phyloP scores from a whole-genome alignment of 208 protist genomes.

The Leishmania gerbilli region DNA sequence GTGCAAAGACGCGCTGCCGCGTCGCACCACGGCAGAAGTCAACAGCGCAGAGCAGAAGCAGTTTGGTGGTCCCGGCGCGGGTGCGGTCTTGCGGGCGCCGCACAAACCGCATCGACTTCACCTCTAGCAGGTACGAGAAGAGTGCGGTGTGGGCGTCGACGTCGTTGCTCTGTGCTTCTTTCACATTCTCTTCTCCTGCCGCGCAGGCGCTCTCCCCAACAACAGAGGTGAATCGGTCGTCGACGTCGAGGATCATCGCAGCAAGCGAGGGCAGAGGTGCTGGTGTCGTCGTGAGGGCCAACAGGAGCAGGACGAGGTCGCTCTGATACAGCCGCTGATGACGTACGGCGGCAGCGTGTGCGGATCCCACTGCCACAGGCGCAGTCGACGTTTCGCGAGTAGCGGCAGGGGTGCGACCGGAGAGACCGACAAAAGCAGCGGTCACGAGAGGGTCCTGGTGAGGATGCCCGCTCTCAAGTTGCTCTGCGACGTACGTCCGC shows the following conservation, averaged over 20 bases:
- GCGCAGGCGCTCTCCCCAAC: conserved; percentile 5
- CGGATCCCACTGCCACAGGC: background rate
- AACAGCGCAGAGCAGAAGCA: conserved; percentile 25
- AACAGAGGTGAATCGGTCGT: background rate
- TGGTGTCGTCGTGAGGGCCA: conserved; percentile 51
- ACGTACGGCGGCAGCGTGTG: conserved; percentile 12
- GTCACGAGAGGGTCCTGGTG: conserved; percentile 67
- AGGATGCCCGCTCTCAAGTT: conserved; percentile 55
- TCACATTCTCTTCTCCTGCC: conserved; percentile 2
- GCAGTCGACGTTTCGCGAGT: background rate
- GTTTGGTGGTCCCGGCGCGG: conserved; percentile 26
- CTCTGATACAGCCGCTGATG: conserved; percentile 78
- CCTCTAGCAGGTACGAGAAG: conserved; percentile 48
- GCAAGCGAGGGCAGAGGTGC: conserved; percentile 3
- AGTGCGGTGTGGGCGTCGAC: conserved; percentile 56
- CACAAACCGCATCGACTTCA: conserved; percentile 40
- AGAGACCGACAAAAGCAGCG: conserved; percentile 26
- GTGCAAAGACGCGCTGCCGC: conserved; percentile 27
- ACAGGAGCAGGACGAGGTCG: conserved; percentile 75
- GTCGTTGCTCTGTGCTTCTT: background rate
- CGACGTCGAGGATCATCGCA: background rate
- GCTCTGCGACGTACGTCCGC: conserved; percentile 27
- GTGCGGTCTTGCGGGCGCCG: conserved; percentile 27
- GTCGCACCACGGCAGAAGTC: conserved; percentile 25
- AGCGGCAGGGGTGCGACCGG: background rate